Evolutionary conservation across 2,329 filamentous ascomycete genomes (phyloP).

Genomic region (Colletotrichum sidae): DNA sequence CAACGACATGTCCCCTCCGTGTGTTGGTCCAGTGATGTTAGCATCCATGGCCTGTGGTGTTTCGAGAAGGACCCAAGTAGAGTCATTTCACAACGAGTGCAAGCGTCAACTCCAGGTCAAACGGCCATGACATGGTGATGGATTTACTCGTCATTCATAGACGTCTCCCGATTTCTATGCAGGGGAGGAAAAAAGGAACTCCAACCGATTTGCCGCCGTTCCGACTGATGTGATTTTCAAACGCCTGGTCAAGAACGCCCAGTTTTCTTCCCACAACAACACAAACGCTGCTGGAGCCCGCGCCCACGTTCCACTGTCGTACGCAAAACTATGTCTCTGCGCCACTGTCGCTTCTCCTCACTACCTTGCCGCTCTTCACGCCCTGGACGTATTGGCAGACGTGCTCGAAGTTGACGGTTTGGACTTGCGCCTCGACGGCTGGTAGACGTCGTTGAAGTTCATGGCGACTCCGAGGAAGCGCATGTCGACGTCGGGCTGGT

Average conservation of each 20-base stretch:
- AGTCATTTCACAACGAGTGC: too few relatives aligned
- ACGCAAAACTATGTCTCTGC: too few relatives aligned
- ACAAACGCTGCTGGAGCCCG: too few relatives aligned
- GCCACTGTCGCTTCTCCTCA: too few relatives aligned
- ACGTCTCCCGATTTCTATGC: not conserved
- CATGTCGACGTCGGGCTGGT: constrained; percentile 95
- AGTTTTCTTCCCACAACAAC: too few relatives aligned
- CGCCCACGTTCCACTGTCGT: too few relatives aligned
- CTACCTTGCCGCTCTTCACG: not conserved
- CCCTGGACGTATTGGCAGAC: constrained; percentile 31
- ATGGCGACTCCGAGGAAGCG: constrained; percentile 95
- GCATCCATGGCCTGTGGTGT: not conserved
- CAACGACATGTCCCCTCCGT: not conserved
- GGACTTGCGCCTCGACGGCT: constrained; percentile 76
- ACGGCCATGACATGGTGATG: constrained; percentile 3
- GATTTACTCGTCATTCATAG: constrained; percentile 19
- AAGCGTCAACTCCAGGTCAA: not conserved
- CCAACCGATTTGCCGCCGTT: not conserved
- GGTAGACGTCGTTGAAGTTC: constrained; percentile 99
- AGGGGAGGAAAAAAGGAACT: not conserved
- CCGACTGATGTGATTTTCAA: too few relatives aligned
- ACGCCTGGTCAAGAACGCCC: too few relatives aligned
- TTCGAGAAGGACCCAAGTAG: too few relatives aligned
- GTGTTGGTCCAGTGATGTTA: not conserved
- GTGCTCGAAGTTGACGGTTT: constrained; percentile 46